phyloP scores from a whole-genome alignment of 257 asterid genomes.

The Mitragyna speciosa region DNA sequence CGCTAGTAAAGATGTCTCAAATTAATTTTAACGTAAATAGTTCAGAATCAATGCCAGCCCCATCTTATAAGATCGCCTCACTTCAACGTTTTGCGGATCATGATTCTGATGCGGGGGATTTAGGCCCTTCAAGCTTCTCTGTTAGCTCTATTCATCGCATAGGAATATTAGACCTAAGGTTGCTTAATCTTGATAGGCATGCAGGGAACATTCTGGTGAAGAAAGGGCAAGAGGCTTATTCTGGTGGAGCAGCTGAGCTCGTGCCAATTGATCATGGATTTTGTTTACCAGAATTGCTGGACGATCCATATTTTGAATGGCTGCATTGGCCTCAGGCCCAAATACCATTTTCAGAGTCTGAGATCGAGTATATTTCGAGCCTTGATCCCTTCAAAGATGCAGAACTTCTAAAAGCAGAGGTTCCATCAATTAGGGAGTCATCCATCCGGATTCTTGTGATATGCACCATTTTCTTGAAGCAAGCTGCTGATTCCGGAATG shows the following conservation, averaged over 20 bases:
- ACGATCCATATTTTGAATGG: constrained; percentile 97
- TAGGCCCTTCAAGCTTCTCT: constrained; percentile 90
- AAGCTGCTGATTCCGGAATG: constrained; percentile 59
- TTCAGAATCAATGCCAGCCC: constrained; percentile 34
- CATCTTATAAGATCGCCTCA: constrained; percentile 63
- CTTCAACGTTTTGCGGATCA: constrained; percentile 78
- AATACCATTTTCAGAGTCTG: constrained; percentile 78
- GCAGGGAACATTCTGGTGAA: constrained; percentile 89
- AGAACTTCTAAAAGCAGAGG: constrained; percentile 52
- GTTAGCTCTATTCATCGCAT: constrained; percentile 73
- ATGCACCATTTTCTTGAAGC: constrained; percentile 74
- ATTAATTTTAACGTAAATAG: constrained; percentile 54
- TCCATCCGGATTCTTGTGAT: constrained; percentile 76
- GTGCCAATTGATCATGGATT: constrained; percentile 96
- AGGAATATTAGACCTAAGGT: constrained; percentile 78
- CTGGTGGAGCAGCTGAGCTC: constrained; percentile 61
- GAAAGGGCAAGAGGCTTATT: constrained; percentile 49
- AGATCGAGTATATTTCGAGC: constrained; percentile 58
- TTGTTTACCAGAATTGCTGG: constrained; percentile 88
- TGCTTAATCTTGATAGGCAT: constrained; percentile 91
- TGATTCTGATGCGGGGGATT: constrained; percentile 84
- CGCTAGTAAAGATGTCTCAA: constrained; percentile 72
- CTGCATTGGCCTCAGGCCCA: constrained; percentile 94
- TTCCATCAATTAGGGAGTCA: constrained; percentile 73
- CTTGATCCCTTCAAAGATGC: constrained; percentile 87